These are phyloP conservation scores for Tetrahymena borealis DNA, from an alignment of 73 alveolate genomes.

Conservation along the genomic window DNA sequence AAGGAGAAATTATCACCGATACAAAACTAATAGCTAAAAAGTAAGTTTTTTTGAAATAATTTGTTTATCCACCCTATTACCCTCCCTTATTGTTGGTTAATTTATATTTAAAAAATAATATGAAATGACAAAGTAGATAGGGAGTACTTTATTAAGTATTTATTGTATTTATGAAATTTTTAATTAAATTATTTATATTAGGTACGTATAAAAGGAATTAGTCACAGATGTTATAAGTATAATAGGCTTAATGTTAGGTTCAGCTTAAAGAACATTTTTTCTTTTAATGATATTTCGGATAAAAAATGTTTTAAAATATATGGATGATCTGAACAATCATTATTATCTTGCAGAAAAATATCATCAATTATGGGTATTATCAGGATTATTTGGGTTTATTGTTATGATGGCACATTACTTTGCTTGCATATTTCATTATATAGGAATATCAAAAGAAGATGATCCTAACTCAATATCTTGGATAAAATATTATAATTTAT, in stretches of 20 bases:
- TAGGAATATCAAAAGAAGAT: not conserved
- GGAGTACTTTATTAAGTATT: too few species aligned
- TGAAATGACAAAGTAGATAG: too few species aligned
- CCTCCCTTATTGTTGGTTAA: too few species aligned
- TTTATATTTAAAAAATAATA: too few species aligned
- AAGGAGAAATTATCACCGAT: not conserved
- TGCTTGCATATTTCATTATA: not conserved
- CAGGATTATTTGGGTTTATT: not conserved
- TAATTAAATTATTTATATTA: not conserved
- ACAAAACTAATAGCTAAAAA: not conserved
- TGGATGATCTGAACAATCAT: not conserved
- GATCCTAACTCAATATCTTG: not conserved
- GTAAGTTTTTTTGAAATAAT: too few species aligned
- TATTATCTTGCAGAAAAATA: not conserved
- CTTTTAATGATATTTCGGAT: not conserved
- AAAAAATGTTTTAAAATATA: not conserved
- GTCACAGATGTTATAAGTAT: not conserved
- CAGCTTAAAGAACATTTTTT: not conserved
- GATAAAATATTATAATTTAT: not conserved
- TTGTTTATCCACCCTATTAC: too few species aligned
- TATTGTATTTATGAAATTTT: too few species aligned
- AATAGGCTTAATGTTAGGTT: not conserved
- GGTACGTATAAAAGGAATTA: not conserved
- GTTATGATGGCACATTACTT: not conserved
- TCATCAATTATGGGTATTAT: not conserved